A percentile compares a stretch with the other conserved stretches of the same genome.
Conservation (phyloP, 192 early-diverging fungal genomes). For the Mortierella claussenii region DNA sequence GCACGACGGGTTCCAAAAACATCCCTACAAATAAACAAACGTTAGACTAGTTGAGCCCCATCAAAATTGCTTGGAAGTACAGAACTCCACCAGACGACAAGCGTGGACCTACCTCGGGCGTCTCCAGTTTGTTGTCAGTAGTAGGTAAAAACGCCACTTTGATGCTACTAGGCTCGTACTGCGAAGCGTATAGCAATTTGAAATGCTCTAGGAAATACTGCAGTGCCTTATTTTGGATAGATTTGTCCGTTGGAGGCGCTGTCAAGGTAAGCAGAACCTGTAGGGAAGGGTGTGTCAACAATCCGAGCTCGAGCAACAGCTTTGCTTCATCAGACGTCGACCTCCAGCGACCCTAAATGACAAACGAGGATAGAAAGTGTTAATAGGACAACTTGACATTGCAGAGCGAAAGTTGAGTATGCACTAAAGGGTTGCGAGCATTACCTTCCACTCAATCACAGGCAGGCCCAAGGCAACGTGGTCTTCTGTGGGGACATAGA, state of each 20-base stretch:
- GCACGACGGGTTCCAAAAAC: slow-evolving; percentile 69
- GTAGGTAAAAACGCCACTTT: slow-evolving; percentile 73
- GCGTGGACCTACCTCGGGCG: slow-evolving; percentile 59
- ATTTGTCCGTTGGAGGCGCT: slow-evolving; percentile 20
- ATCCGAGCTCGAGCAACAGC: slow-evolving; percentile 61
- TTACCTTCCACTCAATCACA: slow-evolving; percentile 73
- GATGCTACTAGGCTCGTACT: slow-evolving; percentile 62
- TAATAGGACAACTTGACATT: background rate
- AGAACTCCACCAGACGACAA: too few relatives aligned
- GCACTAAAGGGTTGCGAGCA: background rate
- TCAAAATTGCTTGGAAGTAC: too few relatives aligned
- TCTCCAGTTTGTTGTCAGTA: slow-evolving; percentile 49
- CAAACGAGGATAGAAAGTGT: background rate
- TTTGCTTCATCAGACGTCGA: slow-evolving; percentile 44
- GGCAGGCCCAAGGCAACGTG: slow-evolving; percentile 71
- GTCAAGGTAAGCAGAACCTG: slow-evolving; percentile 54
- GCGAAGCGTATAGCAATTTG: slow-evolving; percentile 60
- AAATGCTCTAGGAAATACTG: slow-evolving; percentile 78
- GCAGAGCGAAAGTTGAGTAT: too few relatives aligned
- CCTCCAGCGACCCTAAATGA: slow-evolving; percentile 28
- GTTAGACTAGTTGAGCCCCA: too few relatives aligned
- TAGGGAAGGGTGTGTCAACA: slow-evolving; percentile 56
- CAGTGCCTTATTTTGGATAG: slow-evolving; percentile 63
- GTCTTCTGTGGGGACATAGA: slow-evolving; percentile 74
- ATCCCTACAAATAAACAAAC: slow-evolving; percentile 51